Evolutionary conservation across 1,139 yeast genomes (phyloP).

Genomic region (Lipomyces yarrowii): DNA sequence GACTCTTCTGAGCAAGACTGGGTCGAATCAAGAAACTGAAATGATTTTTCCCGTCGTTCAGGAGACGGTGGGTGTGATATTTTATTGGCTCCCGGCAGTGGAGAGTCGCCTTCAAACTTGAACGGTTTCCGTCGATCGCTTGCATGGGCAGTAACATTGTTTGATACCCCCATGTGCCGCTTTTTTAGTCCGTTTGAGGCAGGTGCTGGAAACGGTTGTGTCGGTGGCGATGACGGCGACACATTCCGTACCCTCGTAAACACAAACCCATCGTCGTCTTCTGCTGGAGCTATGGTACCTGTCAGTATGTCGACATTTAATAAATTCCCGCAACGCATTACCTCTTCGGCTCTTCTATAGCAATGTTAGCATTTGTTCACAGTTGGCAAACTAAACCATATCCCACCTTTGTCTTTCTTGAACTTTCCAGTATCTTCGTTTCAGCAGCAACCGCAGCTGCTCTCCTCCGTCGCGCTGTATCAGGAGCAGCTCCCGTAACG

Average conservation of each 20-base stretch:
- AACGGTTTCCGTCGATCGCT: not conserved
- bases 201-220: not conserved
- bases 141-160: not conserved
- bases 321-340: slow-evolving; percentile 1
- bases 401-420: slow-evolving; percentile 12
- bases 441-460: slow-evolving; percentile 28
- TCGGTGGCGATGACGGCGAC: slow-evolving; percentile 20
- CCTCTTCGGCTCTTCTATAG: slow-evolving; percentile 10
- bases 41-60: not conserved
- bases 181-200: not conserved
- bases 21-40: not conserved
- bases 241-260: slow-evolving; percentile 32
- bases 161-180: not conserved
- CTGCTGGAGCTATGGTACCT: slow-evolving; percentile 4
- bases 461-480: slow-evolving; percentile 11
- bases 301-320: not conserved
- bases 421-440: slow-evolving; percentile 21
- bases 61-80: not conserved
- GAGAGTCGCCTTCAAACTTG: slow-evolving; percentile 4
- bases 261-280: slow-evolving; percentile 37
- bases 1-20: slow-evolving; percentile 10
- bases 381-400: not conserved
- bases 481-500: not conserved
- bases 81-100: not conserved
- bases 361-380: not conserved